Evolutionary conservation across 2,329 filamentous ascomycete species (phyloP), one percentile per base, ranked within the genome.

Genomic region (Penicillium hordei): DNA sequence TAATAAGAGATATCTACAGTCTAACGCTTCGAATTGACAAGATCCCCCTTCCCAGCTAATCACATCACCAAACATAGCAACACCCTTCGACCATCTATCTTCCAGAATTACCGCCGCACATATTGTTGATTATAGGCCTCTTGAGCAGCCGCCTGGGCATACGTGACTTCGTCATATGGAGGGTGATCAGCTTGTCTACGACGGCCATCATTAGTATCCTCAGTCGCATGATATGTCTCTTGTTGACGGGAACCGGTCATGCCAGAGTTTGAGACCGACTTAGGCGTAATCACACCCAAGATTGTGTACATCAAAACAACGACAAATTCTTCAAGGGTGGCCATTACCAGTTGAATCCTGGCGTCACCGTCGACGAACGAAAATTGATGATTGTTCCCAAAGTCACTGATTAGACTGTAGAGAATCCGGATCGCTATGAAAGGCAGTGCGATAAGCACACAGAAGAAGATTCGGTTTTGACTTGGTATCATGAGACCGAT

Each of bases 51-150:
- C 21, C n/a, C 9, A 39, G 13, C 10, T n/a, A 39, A 19, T 39
- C 36, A 39, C 67, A 86, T 83, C 2, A 2, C 25, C 1, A 85
- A 75, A 54, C 75, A 80, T 48, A 86, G 81, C 7, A 78, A 82
- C 21, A 6, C 7, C 6, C 12, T 43, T n/a, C 17, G 21, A 9
- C 13, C n/a, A 25, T 43, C 6, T 17, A 43, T 15, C 15, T 6
- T 23, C 21, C 21, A 27, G 6, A 48, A 34, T n/a, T 19, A 48
- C 17, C n/a, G 25, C 27, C 44, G 44, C 8, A 19, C 9, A 48
- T 48, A 19, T 6, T 48, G 44, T 19, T 31, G 27, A 31, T 13
- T 34, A 19, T 48, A 48, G 4, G 29, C 44, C 19, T 23, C 44
- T 21, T 34, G 44, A 33, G 44, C 25, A 5, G 29, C 44, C 6